Percentiles rank a stretch among this genome's conserved stretches.
These are phyloP conservation scores for Antrodiella citrinella DNA, from an alignment of 768 basidiomycete species.

Conservation along the genomic window DNA sequence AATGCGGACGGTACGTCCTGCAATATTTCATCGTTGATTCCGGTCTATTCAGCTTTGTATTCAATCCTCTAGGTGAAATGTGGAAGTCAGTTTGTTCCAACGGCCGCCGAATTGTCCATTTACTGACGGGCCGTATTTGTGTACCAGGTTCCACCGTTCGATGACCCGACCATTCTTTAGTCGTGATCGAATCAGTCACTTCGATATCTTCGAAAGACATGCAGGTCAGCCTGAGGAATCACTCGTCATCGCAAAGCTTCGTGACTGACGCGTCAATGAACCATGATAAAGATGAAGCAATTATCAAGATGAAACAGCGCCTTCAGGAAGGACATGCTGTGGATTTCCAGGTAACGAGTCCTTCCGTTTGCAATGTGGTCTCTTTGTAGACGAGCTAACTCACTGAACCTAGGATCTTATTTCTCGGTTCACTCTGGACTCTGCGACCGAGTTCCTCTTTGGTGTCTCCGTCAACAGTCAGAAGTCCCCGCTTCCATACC, in stretches of 20 bases:
- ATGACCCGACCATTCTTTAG: slow-evolving; percentile 68
- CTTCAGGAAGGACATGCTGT: slow-evolving; percentile 10
- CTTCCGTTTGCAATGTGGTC: neutral
- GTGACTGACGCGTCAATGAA: no score
- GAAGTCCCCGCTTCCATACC: slow-evolving; percentile 40
- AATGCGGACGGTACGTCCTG: slow-evolving; percentile 39
- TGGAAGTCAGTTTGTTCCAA: slow-evolving; percentile 47
- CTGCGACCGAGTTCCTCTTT: slow-evolving; percentile 52
- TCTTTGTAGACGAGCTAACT: neutral
- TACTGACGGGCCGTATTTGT: neutral
- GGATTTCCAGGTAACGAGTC: slow-evolving; percentile 10
- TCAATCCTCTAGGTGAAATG: slow-evolving; percentile 40
- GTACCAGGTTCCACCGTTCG: slow-evolving; percentile 47
- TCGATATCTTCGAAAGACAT: slow-evolving; percentile 17
- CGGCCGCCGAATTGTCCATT: neutral
- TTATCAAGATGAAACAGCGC: slow-evolving; percentile 8
- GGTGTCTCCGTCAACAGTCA: slow-evolving; percentile 39
- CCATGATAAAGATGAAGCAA: slow-evolving; percentile 7
- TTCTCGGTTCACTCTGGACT: slow-evolving; percentile 51
- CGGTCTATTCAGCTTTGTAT: neutral
- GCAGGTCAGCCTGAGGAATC: slow-evolving; percentile 6
- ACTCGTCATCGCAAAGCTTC: neutral
- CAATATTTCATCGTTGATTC: neutral
- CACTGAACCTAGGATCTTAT: slow-evolving; percentile 34
- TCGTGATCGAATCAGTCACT: slow-evolving; percentile 19